phyloP scores from a whole-genome alignment of 2,329 filamentous ascomycete genomes.

The Fusarium circinatum region DNA sequence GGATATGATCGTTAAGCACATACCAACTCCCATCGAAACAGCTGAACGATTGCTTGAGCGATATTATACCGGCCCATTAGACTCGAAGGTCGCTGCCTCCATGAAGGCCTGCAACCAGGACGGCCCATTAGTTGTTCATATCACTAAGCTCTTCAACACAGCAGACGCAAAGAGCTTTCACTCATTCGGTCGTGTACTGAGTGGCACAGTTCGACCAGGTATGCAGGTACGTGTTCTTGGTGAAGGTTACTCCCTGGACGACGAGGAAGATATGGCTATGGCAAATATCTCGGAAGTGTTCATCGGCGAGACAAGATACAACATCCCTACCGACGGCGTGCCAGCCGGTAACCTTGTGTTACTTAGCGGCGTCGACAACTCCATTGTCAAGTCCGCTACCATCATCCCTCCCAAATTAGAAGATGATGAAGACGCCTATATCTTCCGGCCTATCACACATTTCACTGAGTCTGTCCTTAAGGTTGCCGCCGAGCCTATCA shows the following conservation, averaged over 20 bases:
- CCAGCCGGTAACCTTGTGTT: constrained; percentile 94
- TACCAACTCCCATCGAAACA: constrained; percentile 86
- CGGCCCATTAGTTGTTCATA: constrained; percentile 88
- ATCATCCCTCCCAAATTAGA: constrained; percentile 83
- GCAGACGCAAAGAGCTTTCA: constrained; percentile 91
- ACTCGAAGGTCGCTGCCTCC: constrained; percentile 80
- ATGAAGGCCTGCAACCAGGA: constrained; percentile 89
- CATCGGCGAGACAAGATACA: constrained; percentile 93
- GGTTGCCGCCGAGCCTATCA: constrained; percentile 96
- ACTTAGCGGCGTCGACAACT: constrained; percentile 94
- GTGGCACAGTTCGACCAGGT: constrained; percentile 85
- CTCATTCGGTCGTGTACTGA: constrained; percentile 91
- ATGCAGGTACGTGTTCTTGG: constrained; percentile 90
- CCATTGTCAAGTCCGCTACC: constrained; percentile 96
- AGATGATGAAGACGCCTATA: constrained; percentile 91
- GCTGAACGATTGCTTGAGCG: constrained; percentile 80
- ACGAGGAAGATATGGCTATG: constrained; percentile 95
- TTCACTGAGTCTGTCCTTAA: constrained; percentile 99
- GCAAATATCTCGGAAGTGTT: constrained; percentile 87
- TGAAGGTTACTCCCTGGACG: constrained; percentile 94
- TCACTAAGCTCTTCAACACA: constrained; percentile 93
- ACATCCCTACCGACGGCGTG: constrained; percentile 88
- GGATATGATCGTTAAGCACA: constrained; percentile 91
- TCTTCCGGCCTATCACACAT: constrained; percentile 92
- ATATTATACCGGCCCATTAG: constrained; percentile 91